Evolutionary conservation across 2,329 filamentous ascomycete genomes (phyloP).

Genomic region (Colletotrichum sp.): DNA sequence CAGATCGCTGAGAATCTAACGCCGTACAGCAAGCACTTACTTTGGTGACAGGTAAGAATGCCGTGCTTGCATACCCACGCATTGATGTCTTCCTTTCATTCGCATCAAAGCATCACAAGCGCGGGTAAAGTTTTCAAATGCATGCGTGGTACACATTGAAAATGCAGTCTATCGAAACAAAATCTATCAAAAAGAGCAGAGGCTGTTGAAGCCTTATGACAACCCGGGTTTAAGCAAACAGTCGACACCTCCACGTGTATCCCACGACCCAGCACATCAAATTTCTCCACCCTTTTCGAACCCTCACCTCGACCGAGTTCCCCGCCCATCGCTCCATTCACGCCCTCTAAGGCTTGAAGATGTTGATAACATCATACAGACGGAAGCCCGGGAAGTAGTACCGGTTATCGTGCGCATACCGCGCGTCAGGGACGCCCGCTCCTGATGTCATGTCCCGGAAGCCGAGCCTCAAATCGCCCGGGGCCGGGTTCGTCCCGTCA

Average conservation of each 20-base stretch:
- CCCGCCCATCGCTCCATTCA: neutral
- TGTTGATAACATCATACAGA: neutral
- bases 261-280: neutral
- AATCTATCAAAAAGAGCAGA: neutral
- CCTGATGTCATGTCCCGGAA: neutral
- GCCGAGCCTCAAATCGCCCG: neutral
- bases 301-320: accelerated
- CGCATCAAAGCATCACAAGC: accelerated
- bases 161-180: neutral
- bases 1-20: too few relatives aligned
- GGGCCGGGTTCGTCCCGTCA: neutral
- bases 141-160: accelerated
- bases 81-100: accelerated
- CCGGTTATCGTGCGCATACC: neutral
- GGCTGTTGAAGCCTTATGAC: neutral
- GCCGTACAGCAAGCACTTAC: too few relatives aligned
- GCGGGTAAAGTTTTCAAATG: accelerated
- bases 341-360: neutral
- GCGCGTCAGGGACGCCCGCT: neutral
- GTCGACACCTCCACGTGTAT: neutral
- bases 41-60: too few relatives aligned
- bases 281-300: neutral
- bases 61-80: too few relatives aligned
- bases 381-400: neutral
- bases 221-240: accelerated